Evolutionary conservation across 225 moss, liverwort and hornwort species (phyloP).

Genomic region (Sphagnum contortum): DNA sequence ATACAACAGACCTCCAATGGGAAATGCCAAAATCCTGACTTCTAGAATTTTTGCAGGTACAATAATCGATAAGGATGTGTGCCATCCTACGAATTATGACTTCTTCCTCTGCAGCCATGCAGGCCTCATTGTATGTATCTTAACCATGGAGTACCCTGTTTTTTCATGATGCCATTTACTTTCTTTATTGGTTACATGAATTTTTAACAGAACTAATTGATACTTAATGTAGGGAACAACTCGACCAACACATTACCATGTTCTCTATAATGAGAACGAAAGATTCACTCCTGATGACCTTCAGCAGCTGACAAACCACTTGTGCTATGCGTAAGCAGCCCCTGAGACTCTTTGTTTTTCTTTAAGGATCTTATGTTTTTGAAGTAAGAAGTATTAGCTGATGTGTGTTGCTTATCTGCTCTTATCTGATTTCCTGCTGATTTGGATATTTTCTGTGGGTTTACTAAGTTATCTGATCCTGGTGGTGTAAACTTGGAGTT

Average conservation of each 20-base stretch:
- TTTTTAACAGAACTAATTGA: not conserved
- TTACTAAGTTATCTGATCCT: no score
- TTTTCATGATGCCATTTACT: not conserved
- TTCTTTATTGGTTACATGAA: not conserved
- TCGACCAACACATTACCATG: slow-evolving; percentile 89
- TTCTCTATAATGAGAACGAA: slow-evolving; percentile 73
- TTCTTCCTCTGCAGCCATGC: slow-evolving; percentile 86
- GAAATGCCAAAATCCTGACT: no score
- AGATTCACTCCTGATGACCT: slow-evolving; percentile 61
- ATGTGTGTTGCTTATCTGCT: not conserved
- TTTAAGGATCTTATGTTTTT: not conserved
- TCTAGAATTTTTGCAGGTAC: slow-evolving; percentile 44
- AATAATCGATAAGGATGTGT: slow-evolving; percentile 74
- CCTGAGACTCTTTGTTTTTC: not conserved
- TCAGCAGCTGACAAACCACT: slow-evolving; percentile 69
- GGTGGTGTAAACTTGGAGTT: no score
- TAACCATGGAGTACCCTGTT: not conserved
- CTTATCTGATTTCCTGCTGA: no score
- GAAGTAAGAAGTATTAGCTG: not conserved
- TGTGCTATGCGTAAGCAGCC: slow-evolving; percentile 69
- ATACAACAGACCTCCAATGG: no score
- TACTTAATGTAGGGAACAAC: slow-evolving; percentile 62
- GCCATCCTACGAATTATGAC: slow-evolving; percentile 85
- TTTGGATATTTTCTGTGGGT: no score
- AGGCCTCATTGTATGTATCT: slow-evolving; percentile 60